A percentile compares a stretch with the other conserved stretches of the same genome.
Evolutionary conservation across 495 filamentous ascomycete genomes (phyloP).

Genomic region (Recurvomyces mirabilis): DNA sequence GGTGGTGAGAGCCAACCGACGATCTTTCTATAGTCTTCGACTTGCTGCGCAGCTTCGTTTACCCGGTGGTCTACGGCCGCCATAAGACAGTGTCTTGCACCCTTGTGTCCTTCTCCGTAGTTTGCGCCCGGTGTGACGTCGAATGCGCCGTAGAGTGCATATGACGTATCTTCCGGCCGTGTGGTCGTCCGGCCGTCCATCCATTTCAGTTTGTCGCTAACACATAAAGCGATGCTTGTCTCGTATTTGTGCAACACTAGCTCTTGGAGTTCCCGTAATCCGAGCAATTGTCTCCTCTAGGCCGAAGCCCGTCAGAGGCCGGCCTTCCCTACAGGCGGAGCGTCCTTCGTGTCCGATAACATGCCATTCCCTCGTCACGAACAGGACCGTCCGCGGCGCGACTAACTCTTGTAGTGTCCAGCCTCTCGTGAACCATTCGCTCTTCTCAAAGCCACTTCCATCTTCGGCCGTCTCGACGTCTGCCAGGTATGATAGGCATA

Average conservation of each 20-base stretch:
- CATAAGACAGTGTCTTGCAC: conserved; percentile 5
- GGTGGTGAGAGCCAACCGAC: conserved; percentile 16
- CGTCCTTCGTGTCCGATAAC: conserved; percentile 10
- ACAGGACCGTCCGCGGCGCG: conserved; percentile 9
- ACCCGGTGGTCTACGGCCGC: conserved; percentile 5
- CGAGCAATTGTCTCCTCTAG: conserved; percentile 2
- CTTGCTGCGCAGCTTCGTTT: conserved; percentile 2
- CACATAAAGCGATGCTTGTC: neutral
- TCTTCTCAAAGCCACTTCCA: neutral
- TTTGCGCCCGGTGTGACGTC: conserved; percentile 2
- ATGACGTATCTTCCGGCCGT: conserved; percentile 15
- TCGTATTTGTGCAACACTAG: conserved; percentile 1
- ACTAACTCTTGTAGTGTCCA: too few species aligned
- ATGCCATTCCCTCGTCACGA: conserved; percentile 11
- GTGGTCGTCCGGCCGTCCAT: conserved; percentile 11
- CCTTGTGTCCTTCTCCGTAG: conserved; percentile 13
- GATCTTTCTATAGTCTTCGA: conserved; percentile 14
- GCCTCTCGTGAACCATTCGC: conserved; percentile 11
- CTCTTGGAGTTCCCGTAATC: conserved; percentile 7
- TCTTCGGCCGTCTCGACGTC: conserved; percentile 3
- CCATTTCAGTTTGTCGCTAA: conserved; percentile 13
- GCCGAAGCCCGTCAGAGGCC: neutral
- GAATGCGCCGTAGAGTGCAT: conserved; percentile 16
- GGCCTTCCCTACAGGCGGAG: neutral
- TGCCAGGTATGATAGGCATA: conserved; percentile 18